A percentile compares a stretch with the other conserved stretches of the same genome.
phyloP scores from a whole-genome alignment of 2,329 filamentous ascomycete genomes.

The Aureobasidium namibiae region DNA sequence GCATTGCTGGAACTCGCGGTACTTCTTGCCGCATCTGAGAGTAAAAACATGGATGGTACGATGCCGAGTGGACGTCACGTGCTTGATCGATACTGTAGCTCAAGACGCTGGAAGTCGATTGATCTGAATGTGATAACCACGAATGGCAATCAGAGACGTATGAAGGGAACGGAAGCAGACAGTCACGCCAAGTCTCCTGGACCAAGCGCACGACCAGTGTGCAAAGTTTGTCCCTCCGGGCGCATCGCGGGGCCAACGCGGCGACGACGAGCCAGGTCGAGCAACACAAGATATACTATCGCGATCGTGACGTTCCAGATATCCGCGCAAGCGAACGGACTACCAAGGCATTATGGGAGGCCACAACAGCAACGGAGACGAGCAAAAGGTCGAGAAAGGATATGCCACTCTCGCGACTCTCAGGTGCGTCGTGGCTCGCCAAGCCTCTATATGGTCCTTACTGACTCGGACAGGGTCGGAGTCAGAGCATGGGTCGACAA shows the following conservation, averaged over 20 bases:
- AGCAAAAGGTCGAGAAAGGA: constrained; percentile 59
- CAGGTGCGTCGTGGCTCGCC: constrained; percentile 45
- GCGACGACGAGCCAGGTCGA: background rate
- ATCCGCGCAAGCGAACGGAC: background rate
- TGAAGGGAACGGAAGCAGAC: too few relatives aligned
- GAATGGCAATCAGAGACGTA: too few relatives aligned
- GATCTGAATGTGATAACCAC: too few relatives aligned
- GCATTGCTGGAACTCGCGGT: background rate
- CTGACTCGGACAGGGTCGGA: constrained; percentile 45
- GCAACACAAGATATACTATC: background rate
- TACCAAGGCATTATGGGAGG: background rate
- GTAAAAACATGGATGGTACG: background rate
- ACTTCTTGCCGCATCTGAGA: background rate
- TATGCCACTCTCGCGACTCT: constrained; percentile 79
- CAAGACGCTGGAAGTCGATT: too few relatives aligned
- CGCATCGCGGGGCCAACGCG: constrained; percentile 8
- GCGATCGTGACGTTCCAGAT: background rate
- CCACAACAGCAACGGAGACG: constrained; percentile 21
- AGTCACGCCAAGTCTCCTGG: too few relatives aligned
- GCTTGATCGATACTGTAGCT: too few relatives aligned
- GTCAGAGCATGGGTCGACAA: constrained; percentile 62
- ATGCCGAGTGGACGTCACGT: background rate
- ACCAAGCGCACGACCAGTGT: too few relatives aligned
- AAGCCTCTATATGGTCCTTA: constrained; percentile 22
- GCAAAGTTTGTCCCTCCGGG: constrained; percentile 11